Conservation (phyloP, 2,329 filamentous ascomycete genomes). For the Penicillium janthinellum region DNA sequence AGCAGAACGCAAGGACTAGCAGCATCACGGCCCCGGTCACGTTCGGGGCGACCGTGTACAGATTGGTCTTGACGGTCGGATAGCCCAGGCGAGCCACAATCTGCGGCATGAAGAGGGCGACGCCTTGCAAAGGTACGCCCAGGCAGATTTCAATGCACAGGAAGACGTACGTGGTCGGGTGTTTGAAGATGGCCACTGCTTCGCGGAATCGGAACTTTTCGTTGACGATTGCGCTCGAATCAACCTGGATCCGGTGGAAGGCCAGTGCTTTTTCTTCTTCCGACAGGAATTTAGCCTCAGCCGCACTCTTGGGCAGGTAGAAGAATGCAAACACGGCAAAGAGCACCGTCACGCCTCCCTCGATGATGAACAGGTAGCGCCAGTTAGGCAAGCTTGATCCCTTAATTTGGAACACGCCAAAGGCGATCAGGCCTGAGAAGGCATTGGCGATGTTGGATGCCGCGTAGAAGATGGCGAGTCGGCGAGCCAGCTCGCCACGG, state of each 20-base stretch:
- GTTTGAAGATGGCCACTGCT: constrained; percentile 56
- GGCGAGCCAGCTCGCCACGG: constrained; percentile 68
- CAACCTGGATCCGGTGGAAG: constrained; percentile 72
- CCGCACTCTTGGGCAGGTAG: constrained; percentile 67
- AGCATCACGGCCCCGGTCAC: constrained; percentile 72
- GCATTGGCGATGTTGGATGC: constrained; percentile 73
- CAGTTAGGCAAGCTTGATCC: constrained; percentile 52
- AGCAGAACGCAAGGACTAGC: constrained; percentile 70
- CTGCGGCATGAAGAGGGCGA: constrained; percentile 60
- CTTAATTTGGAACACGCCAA: constrained; percentile 63
- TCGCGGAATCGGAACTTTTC: constrained; percentile 57
- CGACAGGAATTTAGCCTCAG: constrained; percentile 66
- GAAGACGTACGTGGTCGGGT: constrained; percentile 57
- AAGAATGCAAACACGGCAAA: constrained; percentile 67
- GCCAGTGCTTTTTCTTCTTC: constrained; percentile 68
- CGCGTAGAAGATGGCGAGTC: constrained; percentile 74
- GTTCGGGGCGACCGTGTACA: constrained; percentile 81
- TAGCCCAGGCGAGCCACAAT: constrained; percentile 59
- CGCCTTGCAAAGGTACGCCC: constrained; percentile 60
- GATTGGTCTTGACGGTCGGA: constrained; percentile 67
- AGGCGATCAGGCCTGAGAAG: constrained; percentile 62
- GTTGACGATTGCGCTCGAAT: constrained; percentile 67
- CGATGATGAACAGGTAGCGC: constrained; percentile 59
- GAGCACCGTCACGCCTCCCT: constrained; percentile 61
- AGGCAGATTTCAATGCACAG: constrained; percentile 61